Conservation (phyloP, 2,329 filamentous ascomycete species). For the Thermochaetoides dissita region DNA sequence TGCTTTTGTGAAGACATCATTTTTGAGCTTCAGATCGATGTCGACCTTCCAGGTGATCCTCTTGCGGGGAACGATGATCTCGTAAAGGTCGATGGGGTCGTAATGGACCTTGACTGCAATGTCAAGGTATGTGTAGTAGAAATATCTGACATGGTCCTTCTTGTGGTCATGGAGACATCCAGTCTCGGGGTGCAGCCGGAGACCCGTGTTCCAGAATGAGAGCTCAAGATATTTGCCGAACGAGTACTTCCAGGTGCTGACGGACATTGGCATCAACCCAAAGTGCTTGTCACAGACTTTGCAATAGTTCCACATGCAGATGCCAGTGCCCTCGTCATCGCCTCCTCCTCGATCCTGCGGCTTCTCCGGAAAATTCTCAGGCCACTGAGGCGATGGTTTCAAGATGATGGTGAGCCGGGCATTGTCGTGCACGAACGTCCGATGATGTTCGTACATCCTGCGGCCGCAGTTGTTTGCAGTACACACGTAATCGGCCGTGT, state of each 20-base stretch:
- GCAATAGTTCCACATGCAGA: conserved; percentile 97
- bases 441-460: conserved; percentile 81
- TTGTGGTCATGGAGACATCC: conserved; percentile 82
- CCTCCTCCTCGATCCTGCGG: conserved; percentile 22
- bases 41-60: conserved; percentile 97
- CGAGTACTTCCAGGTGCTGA: conserved; percentile 93
- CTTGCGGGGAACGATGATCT: conserved; percentile 82
- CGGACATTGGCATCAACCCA: conserved; percentile 78
- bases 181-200: conserved; percentile 58
- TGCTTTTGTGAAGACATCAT: conserved; percentile 71
- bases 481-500: conserved; percentile 62
- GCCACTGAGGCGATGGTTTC: conserved; percentile 42
- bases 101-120: conserved; percentile 81
- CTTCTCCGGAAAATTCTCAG: conserved; percentile 44
- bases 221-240: conserved; percentile 98
- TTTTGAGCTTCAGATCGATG: conserved; percentile 81
- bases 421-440: conserved; percentile 93
- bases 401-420: conserved; percentile 86
- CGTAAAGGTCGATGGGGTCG: conserved; percentile 80
- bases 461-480: conserved; percentile 73
- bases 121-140: conserved; percentile 59
- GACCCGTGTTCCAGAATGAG: conserved; percentile 82
- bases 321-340: conserved; percentile 33
- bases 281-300: conserved; percentile 86
- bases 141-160: conserved; percentile 82